Evolutionary conservation across 164 flowering plant genomes (phyloP), one percentile per base, ranked within the genome.

Genomic region (Buxus sempervirens): DNA sequence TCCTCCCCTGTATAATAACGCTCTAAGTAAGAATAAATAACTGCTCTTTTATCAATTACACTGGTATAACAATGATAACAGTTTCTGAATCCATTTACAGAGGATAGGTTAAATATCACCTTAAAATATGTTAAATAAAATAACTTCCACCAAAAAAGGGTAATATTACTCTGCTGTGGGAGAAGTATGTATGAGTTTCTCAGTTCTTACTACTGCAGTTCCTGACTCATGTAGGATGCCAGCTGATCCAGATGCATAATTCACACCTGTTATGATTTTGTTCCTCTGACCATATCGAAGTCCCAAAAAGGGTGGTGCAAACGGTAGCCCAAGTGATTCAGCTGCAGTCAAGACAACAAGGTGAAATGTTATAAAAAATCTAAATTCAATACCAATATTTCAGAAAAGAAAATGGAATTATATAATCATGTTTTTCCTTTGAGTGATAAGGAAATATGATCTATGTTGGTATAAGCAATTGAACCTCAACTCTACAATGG

Each of bases 161-260:
- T 32, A 32, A 7, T 32, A 32, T 32, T 32, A 7, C 38, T 3
- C 38, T 7, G 5, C 3, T 32, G 38, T 7, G 7, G n/a, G 38
- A 32, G 38, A 32, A 32, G 38, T 32, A 32, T 32, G 38, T 32
- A 32, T 32, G 38, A 32, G 38, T 32, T 4, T 58, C 9, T 21
- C 1, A 59, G 18, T 62, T 38, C 63, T 48, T 60, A 71, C 74
- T 5, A 59, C 0, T n/a, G 54, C 26, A 32, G 32, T 60, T 72
- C 65, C 65, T 9, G 65, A 32, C 32, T 65, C 70, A 19, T 60
- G 60, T 10, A 72, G 70, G 62, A 72, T 72, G 38, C 65, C 65
- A 18, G 70, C 48, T 28, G 65, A 21, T 14, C 65, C 70, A 10
- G 70, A 72, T 6, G 74, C 74, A 24, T 65, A 72, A 60, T 60